Evolutionary conservation across 805 yeast species (phyloP).

Genomic region (Candida quercuum): DNA sequence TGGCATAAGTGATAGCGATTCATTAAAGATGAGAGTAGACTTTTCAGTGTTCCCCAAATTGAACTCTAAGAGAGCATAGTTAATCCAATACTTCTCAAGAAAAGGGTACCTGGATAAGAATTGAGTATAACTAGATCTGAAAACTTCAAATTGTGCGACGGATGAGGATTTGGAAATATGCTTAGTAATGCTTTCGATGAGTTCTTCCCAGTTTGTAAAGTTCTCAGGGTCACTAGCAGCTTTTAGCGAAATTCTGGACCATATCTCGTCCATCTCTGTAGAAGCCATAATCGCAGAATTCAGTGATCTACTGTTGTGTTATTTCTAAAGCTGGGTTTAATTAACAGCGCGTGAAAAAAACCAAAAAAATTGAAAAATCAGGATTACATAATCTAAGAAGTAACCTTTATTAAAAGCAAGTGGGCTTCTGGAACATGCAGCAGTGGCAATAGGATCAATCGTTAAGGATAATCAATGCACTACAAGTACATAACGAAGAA

Average conservation of each 20-base stretch:
- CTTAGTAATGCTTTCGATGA: slow-evolving; percentile 28
- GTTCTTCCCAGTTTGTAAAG: slow-evolving; percentile 32
- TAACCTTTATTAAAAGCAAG: too few relatives aligned
- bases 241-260: slow-evolving; percentile 3
- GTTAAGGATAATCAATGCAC: too few relatives aligned
- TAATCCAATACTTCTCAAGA: slow-evolving; percentile 53
- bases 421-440: too few relatives aligned
- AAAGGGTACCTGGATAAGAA: slow-evolving; percentile 43
- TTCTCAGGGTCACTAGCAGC: slow-evolving; percentile 29
- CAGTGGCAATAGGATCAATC: too few relatives aligned
- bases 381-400: too few relatives aligned
- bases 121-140: slow-evolving; percentile 36
- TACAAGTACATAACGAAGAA: too few relatives aligned
- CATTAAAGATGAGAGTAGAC: slow-evolving; percentile 32
- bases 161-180: slow-evolving; percentile 33
- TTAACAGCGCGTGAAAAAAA: too few relatives aligned
- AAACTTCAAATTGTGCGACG: slow-evolving; percentile 23
- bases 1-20: slow-evolving; percentile 35
- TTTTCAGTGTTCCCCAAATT: slow-evolving; percentile 35
- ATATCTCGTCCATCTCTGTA: slow-evolving; percentile 6
- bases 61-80: slow-evolving; percentile 44
- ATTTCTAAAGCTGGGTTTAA: too few relatives aligned
- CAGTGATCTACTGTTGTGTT: too few relatives aligned
- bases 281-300: too few relatives aligned
- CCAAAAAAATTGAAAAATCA: too few relatives aligned